These are phyloP conservation scores for Claviceps purpurea DNA, from an alignment of 2,329 filamentous ascomycete genomes.

Conservation along the genomic window DNA sequence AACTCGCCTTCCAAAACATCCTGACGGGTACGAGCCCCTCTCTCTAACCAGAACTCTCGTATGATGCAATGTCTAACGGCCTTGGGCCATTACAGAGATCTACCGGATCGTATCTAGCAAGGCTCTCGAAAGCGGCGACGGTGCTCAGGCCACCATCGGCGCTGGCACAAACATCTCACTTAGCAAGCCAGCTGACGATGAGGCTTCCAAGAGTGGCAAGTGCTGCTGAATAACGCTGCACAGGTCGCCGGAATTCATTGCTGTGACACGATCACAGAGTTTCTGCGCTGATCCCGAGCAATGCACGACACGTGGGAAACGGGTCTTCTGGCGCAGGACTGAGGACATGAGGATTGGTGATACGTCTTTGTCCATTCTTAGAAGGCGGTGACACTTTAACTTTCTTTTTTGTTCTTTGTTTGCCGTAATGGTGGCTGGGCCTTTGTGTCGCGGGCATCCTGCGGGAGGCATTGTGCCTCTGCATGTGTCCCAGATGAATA, in stretches of 20 bases:
- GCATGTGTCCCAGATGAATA: slow-evolving; percentile 23
- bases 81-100: slow-evolving; percentile 54
- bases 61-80: background rate
- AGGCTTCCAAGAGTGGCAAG: slow-evolving; percentile 62
- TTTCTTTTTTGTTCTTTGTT: slow-evolving; percentile 27
- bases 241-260: background rate
- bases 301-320: slow-evolving; percentile 21
- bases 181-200: slow-evolving; percentile 69
- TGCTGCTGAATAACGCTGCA: slow-evolving; percentile 51
- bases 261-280: slow-evolving; percentile 14
- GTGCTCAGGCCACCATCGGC: slow-evolving; percentile 64
- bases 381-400: slow-evolving; percentile 26
- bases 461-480: slow-evolving; percentile 17
- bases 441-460: slow-evolving; percentile 25
- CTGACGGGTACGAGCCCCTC: slow-evolving; percentile 61
- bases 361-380: slow-evolving; percentile 22
- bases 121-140: slow-evolving; percentile 81
- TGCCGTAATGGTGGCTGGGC: slow-evolving; percentile 23
- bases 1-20: slow-evolving; percentile 99
- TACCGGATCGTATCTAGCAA: slow-evolving; percentile 99
- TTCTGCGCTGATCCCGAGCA: slow-evolving; percentile 20
- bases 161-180: slow-evolving; percentile 75
- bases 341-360: slow-evolving; percentile 22
- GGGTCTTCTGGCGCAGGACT: slow-evolving; percentile 14
- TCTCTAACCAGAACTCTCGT: background rate